Conservation (phyloP, 345 rosid species). For the Gossypium ekmanianum region DNA sequence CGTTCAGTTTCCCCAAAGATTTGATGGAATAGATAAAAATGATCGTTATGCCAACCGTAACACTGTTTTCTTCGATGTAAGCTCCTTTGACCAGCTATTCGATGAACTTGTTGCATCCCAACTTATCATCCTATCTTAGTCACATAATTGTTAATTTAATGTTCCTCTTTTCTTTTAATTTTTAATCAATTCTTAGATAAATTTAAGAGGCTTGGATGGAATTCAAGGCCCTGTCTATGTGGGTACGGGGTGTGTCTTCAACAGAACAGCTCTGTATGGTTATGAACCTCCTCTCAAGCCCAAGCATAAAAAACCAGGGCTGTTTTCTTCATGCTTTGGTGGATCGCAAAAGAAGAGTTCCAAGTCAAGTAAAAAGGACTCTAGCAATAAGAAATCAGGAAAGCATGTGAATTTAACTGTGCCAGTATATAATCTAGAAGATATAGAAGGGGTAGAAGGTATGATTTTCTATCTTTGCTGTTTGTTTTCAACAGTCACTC, state of each 20-base stretch:
- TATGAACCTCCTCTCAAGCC: slow-evolving; percentile 91
- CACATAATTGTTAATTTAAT: slow-evolving; percentile 1
- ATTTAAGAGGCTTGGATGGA: slow-evolving; percentile 96
- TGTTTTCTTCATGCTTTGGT: slow-evolving; percentile 78
- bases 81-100: slow-evolving; percentile 21
- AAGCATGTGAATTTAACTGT: slow-evolving; percentile 85
- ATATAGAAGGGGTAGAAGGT: slow-evolving; percentile 98
- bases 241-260: slow-evolving; percentile 99
- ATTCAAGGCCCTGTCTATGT: slow-evolving; percentile 99
- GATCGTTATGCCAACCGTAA: slow-evolving; percentile 92
- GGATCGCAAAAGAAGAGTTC: slow-evolving; percentile 77
- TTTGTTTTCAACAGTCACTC: neutral
- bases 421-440: slow-evolving; percentile 86
- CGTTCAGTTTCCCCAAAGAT: slow-evolving; percentile 95
- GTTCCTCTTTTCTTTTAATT: neutral
- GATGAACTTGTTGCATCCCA: neutral
- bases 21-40: slow-evolving; percentile 84
- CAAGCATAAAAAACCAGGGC: slow-evolving; percentile 74
- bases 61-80: slow-evolving; percentile 91
- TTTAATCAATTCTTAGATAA: slow-evolving; percentile 43
- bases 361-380: slow-evolving; percentile 62
- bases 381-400: slow-evolving; percentile 79
- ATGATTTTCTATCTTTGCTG: neutral
- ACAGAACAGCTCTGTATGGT: slow-evolving; percentile 90
- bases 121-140: slow-evolving; percentile 1